Conservation (phyloP, 345 rosid genomes). For the Moricandia moricandioides region DNA sequence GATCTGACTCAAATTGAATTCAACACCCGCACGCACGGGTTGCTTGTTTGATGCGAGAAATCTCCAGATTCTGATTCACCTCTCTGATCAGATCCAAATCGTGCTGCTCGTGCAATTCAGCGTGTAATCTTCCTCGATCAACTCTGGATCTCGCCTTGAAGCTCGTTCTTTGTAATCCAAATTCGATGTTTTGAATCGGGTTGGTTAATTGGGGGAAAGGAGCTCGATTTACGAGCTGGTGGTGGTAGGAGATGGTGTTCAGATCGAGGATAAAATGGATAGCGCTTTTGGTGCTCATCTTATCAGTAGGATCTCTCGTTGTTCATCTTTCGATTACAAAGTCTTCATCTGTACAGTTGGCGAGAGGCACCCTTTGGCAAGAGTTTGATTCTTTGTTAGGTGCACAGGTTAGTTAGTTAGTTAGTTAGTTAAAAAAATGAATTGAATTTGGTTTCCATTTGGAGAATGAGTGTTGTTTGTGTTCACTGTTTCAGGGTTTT, state of each 20-base stretch:
- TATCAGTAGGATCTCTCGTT: slow-evolving; percentile 77
- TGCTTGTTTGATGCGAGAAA: slow-evolving; percentile 28
- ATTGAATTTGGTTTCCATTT: background rate
- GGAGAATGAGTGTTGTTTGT: background rate
- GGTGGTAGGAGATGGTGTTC: slow-evolving; percentile 46
- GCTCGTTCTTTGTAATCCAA: background rate
- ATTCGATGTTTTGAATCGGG: background rate
- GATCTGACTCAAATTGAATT: slow-evolving; percentile 38
- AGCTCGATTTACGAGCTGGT: slow-evolving; percentile 22
- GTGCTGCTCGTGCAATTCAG: slow-evolving; percentile 9
- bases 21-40: background rate
- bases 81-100: slow-evolving; percentile 12
- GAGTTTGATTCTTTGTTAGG: slow-evolving; percentile 48
- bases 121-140: background rate
- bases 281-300: slow-evolving; percentile 62
- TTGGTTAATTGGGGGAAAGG: slow-evolving; percentile 10
- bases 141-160: slow-evolving; percentile 26
- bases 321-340: slow-evolving; percentile 80
- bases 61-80: slow-evolving; percentile 12
- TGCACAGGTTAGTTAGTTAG: slow-evolving; percentile 39
- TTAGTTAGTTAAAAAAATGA: background rate
- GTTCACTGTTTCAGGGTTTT: slow-evolving; percentile 45
- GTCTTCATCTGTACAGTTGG: slow-evolving; percentile 56
- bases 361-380: slow-evolving; percentile 52
- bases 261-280: slow-evolving; percentile 91